A percentile compares a stretch with the other conserved stretches of the same genome.
These are phyloP conservation scores for Lotus japonicus DNA, from an alignment of 306 rosid genomes.

Conservation along the genomic window DNA sequence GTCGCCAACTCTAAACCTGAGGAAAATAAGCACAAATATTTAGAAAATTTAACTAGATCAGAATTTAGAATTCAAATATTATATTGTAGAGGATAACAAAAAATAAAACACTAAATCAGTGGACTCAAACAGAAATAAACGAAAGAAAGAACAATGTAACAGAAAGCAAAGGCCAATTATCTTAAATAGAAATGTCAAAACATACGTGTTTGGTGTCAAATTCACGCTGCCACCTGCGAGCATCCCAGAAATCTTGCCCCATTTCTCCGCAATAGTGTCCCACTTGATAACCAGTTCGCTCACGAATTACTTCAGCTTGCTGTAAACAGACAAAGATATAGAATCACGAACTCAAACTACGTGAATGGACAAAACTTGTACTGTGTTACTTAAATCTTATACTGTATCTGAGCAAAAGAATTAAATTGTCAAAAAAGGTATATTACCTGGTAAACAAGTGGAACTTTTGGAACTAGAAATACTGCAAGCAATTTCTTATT, in stretches of 20 bases:
- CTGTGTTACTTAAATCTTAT: background rate
- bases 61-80: background rate
- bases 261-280: conserved; percentile 99
- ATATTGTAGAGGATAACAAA: background rate
- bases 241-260: conserved; percentile 99
- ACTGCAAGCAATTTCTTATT: conserved; percentile 85
- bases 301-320: conserved; percentile 99
- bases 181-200: conserved; percentile 20
- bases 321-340: conserved; percentile 34
- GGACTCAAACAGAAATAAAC: background rate
- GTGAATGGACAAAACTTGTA: background rate
- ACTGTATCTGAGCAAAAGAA: background rate
- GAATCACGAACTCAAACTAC: too few species aligned
- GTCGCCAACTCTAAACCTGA: too few species aligned
- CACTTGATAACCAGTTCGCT: conserved; percentile 88
- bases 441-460: conserved; percentile 92
- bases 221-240: conserved; percentile 96
- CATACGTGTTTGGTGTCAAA: conserved; percentile 77
- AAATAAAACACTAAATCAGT: background rate
- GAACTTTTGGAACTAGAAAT: conserved; percentile 94
- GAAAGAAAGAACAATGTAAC: background rate
- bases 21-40: background rate
- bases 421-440: background rate
- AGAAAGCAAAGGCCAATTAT: conserved; percentile 1
- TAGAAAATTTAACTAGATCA: background rate